Evolutionary conservation across 371 early-diverging fungal species (phyloP), one percentile per base, ranked within the genome.

Genomic region (Syncephalastrum racemosum): DNA sequence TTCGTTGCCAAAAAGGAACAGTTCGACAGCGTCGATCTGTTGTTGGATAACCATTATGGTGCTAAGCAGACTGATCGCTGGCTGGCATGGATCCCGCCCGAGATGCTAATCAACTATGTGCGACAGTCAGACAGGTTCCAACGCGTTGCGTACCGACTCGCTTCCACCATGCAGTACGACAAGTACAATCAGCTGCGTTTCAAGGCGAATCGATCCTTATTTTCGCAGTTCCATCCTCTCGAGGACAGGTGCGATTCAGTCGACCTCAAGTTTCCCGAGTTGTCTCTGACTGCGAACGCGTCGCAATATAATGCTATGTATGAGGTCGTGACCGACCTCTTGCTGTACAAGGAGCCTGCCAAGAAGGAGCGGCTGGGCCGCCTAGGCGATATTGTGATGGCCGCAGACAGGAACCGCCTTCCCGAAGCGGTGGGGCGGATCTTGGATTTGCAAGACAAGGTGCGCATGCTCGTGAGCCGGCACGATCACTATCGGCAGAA

Each of bases 71-170:
- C 60, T 18, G 73, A 82, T 15, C 77, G 85, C 44, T 92, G 93
- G 92, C 87, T 91, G 0, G 76, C 87, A 0, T 95, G 95, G 95
- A 83, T 92, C 13, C 94, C 95, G 2, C 68, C 91, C 7, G 95
- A 95, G 64, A 86, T 90, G 70, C 64, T 95, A 20, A 77, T 89
- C 12, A 79, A 80, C 46, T 78, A 84, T 60, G 74, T 72, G 50
- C 72, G 71, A 39, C 70, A 58, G 31, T 73, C 71, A 0, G 80
- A 78, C 45, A 79, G 85, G 56, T 86, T 92, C 62, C 84, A 86
- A 51, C 84, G 90, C 19, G 79, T 94, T 23, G 90, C 90, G 50
- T 83, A 85, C 40, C 79, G 85, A 45, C 80, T 90, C 16, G 82
- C 86, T 8, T 89, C 90, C 0, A 73, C 85, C n/a, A 66, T 90